Conservation (phyloP, 176 grass and related monocot species). For the Triticum turgidum region DNA sequence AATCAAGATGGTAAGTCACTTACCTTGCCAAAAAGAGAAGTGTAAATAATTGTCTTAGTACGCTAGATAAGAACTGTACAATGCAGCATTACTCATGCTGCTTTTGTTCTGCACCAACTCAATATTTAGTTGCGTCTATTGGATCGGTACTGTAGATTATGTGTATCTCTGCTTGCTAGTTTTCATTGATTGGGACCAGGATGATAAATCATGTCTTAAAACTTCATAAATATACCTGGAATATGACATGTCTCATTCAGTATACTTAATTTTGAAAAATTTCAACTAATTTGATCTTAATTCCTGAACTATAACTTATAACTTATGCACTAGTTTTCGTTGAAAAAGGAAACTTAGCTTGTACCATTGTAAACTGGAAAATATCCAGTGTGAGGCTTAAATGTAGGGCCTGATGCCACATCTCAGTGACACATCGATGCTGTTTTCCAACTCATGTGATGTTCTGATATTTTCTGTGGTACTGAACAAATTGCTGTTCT, state of each 20-base stretch:
- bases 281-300: not conserved
- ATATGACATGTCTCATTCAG: not conserved
- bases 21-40: not conserved
- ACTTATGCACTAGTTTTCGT: slow-evolving; percentile 1
- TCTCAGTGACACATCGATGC: not conserved
- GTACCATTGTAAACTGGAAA: slow-evolving; percentile 14
- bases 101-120: not conserved
- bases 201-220: not conserved
- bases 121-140: not conserved
- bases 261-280: slow-evolving; percentile 8
- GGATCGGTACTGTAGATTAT: not conserved
- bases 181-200: slow-evolving; percentile 1
- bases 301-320: slow-evolving; percentile 16
- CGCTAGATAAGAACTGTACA: not conserved
- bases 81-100: not conserved
- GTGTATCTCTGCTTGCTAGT: not conserved
- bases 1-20: not conserved
- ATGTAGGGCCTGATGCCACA: slow-evolving; percentile 1
- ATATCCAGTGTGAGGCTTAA: not conserved
- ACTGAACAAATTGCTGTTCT: not conserved
- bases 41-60: slow-evolving; percentile 1
- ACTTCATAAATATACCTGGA: slow-evolving; percentile 7
- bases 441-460: slow-evolving; percentile 1
- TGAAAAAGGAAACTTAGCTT: not conserved
- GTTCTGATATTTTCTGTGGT: not conserved